phyloP scores from a whole-genome alignment of 257 asterid species.

The Voacanga thouarsii region DNA sequence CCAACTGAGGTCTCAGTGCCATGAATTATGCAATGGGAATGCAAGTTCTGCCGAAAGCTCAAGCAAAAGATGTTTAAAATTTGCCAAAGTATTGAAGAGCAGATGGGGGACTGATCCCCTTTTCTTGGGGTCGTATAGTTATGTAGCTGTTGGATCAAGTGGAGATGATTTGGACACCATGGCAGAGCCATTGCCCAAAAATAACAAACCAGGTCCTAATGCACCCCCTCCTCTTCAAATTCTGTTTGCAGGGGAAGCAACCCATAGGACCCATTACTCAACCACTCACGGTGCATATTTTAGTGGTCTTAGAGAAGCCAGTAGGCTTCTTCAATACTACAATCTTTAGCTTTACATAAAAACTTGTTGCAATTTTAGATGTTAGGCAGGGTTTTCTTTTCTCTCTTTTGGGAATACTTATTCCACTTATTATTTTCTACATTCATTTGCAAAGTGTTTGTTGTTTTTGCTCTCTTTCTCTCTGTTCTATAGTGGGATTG shows the following conservation, averaged over 20 bases:
- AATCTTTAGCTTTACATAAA: constrained; percentile 36
- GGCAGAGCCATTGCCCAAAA: constrained; percentile 76
- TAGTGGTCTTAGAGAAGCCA: constrained; percentile 91
- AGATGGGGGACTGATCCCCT: constrained; percentile 90
- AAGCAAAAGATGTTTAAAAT: constrained; percentile 13
- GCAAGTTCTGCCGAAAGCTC: constrained; percentile 11
- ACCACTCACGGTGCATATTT: constrained; percentile 92
- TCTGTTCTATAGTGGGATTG: constrained; percentile 8
- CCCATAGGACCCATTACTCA: constrained; percentile 77
- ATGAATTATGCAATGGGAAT: constrained; percentile 25
- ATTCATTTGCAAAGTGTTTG: constrained; percentile 22
- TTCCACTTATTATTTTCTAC: constrained; percentile 12
- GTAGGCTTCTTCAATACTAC: constrained; percentile 77
- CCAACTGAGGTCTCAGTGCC: neutral
- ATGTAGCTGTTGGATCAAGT: constrained; percentile 81
- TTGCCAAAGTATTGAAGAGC: constrained; percentile 55
- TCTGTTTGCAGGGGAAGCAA: constrained; percentile 90
- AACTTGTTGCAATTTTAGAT: constrained; percentile 26
- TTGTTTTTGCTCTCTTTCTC: neutral
- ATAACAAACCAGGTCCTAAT: constrained; percentile 1
- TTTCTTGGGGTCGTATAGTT: constrained; percentile 79
- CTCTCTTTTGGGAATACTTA: constrained; percentile 1
- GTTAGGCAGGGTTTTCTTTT: constrained; percentile 11
- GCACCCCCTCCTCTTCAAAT: constrained; percentile 53
- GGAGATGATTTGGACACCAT: constrained; percentile 65